phyloP scores from a whole-genome alignment of 345 rosid species.

The Kandelia obovata region DNA sequence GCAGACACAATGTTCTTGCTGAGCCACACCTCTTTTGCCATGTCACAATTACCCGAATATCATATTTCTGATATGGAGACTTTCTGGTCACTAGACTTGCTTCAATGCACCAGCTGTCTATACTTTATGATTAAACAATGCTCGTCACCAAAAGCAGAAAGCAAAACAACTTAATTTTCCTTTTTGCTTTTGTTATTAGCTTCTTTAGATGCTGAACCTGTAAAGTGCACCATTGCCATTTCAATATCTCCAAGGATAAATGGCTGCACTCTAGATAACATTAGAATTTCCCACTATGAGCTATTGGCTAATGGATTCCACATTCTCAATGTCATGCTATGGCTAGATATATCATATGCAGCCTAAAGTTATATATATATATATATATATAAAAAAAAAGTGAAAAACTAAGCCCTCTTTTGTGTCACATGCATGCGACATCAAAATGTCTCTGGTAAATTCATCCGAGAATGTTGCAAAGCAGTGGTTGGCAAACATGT shows the following conservation, averaged over 20 bases:
- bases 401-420: too few species aligned
- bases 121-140: not conserved
- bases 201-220: not conserved
- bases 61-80: too few species aligned
- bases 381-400: too few species aligned
- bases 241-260: not conserved
- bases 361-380: too few species aligned
- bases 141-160: not conserved
- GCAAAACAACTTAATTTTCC: not conserved
- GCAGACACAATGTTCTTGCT: constrained; percentile 7
- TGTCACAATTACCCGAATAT: not conserved
- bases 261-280: not conserved
- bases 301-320: not conserved
- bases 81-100: too few species aligned
- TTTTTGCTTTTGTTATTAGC: not conserved
- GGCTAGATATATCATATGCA: not conserved
- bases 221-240: too few species aligned
- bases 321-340: not conserved
- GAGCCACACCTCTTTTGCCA: not conserved
- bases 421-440: too few species aligned
- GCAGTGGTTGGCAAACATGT: not conserved
- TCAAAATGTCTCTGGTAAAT: not conserved
- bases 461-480: not conserved
- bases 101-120: not conserved
- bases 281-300: not conserved